These are phyloP conservation scores for Tricholoma sp. DNA, from an alignment of 768 basidiomycete species.

Conservation along the genomic window DNA sequence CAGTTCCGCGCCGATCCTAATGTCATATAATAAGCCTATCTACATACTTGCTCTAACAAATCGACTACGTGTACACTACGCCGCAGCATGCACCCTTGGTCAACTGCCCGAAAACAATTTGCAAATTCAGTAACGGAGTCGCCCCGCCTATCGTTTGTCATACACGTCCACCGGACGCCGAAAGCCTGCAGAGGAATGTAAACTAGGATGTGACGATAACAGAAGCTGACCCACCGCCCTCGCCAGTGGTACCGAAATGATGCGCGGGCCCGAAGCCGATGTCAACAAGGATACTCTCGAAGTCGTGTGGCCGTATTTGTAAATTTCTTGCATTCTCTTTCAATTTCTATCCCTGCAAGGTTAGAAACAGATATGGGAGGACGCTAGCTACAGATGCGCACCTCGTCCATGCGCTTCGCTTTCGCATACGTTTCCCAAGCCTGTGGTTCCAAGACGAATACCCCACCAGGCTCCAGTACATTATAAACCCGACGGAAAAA, in stretches of 20 bases:
- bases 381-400: constrained; percentile 17
- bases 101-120: background rate
- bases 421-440: constrained; percentile 81
- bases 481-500: constrained; percentile 64
- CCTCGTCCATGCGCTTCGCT: constrained; percentile 63
- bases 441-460: constrained; percentile 79
- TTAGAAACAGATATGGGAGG: background rate
- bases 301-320: constrained; percentile 58
- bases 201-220: background rate
- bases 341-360: constrained; percentile 34
- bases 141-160: constrained; percentile 29
- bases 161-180: constrained; percentile 62
- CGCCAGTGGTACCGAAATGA: constrained; percentile 50
- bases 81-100: background rate
- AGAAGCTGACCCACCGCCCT: constrained; percentile 48
- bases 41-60: too few relatives aligned
- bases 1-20: too few relatives aligned
- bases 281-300: constrained; percentile 44
- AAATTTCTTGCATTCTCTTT: constrained; percentile 56
- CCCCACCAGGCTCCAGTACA: constrained; percentile 57
- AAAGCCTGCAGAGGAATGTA: constrained; percentile 40
- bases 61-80: too few relatives aligned
- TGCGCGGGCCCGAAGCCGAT: constrained; percentile 57
- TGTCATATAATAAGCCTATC: too few relatives aligned
- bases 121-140: background rate